Evolutionary conservation across 2,329 filamentous ascomycete genomes (phyloP).

Genomic region (Clonostachys solani): DNA sequence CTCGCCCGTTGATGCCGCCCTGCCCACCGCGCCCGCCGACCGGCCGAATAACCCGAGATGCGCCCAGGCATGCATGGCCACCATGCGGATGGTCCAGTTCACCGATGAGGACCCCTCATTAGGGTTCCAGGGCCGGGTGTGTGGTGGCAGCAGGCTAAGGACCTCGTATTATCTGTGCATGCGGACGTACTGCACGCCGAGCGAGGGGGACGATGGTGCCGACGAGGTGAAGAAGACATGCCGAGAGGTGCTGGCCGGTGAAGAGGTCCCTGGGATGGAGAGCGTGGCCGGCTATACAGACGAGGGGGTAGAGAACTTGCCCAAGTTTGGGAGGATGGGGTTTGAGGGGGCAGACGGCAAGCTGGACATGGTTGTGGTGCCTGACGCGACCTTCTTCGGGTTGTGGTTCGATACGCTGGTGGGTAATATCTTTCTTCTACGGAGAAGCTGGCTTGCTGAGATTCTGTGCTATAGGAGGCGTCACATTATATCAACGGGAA

Average conservation of each 20-base stretch:
- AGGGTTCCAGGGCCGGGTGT: constrained; percentile 11
- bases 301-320: constrained; percentile 21
- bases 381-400: constrained; percentile 22
- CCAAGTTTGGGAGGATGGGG: constrained; percentile 20
- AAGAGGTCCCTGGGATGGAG: constrained; percentile 11
- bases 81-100: constrained; percentile 20
- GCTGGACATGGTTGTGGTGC: constrained; percentile 24
- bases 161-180: constrained; percentile 31
- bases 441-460: too few species aligned
- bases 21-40: too few species aligned
- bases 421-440: constrained; percentile 3
- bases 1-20: too few species aligned
- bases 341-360: neutral
- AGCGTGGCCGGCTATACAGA: constrained; percentile 21
- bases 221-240: constrained; percentile 28
- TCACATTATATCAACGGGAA: constrained; percentile 22
- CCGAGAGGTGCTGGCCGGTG: constrained; percentile 8
- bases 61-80: constrained; percentile 22
- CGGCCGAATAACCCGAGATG: constrained; percentile 8
- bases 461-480: constrained; percentile 18
- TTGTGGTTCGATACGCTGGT: constrained; percentile 32
- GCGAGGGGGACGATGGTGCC: constrained; percentile 14
- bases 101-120: constrained; percentile 15
- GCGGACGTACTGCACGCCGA: constrained; percentile 23
- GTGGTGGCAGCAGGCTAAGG: constrained; percentile 18